A percentile compares a stretch with the other conserved stretches of the same genome.
phyloP scores from a whole-genome alignment of 2,329 filamentous ascomycete genomes.

The Xylaria sp. region DNA sequence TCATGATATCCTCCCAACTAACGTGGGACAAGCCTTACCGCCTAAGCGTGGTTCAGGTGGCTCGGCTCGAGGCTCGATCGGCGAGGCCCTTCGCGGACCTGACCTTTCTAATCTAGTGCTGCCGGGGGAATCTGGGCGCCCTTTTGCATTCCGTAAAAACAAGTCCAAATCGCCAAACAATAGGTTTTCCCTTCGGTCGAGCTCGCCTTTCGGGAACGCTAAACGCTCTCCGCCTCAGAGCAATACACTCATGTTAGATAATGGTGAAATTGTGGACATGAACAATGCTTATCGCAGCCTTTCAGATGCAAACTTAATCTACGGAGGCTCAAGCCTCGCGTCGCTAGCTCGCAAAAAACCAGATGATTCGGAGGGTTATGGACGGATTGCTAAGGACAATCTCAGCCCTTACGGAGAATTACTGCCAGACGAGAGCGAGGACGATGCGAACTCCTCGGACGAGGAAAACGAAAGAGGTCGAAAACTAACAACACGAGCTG shows the following conservation, averaged over 20 bases:
- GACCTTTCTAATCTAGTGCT: slow-evolving; percentile 63
- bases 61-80: slow-evolving; percentile 55
- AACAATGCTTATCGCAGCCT: slow-evolving; percentile 75
- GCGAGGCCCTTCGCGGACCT: slow-evolving; percentile 63
- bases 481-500: slow-evolving; percentile 62
- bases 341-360: slow-evolving; percentile 67
- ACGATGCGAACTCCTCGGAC: slow-evolving; percentile 67
- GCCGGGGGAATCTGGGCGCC: slow-evolving; percentile 57
- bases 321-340: slow-evolving; percentile 71
- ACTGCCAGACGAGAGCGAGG: slow-evolving; percentile 73
- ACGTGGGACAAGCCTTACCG: slow-evolving; percentile 59
- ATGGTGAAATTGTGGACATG: slow-evolving; percentile 72
- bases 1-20: slow-evolving; percentile 65
- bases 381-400: slow-evolving; percentile 75
- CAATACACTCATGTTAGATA: slow-evolving; percentile 63
- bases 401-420: slow-evolving; percentile 73
- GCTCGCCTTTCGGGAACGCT: slow-evolving; percentile 55
- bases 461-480: slow-evolving; percentile 73
- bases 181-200: slow-evolving; percentile 61
- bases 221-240: slow-evolving; percentile 48
- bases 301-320: slow-evolving; percentile 75
- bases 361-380: slow-evolving; percentile 55
- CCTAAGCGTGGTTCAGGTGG: slow-evolving; percentile 51
- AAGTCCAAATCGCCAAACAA: slow-evolving; percentile 66
- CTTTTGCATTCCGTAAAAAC: slow-evolving; percentile 53